These are phyloP conservation scores for Emericellopsis atlantica DNA, from an alignment of 2,329 filamentous ascomycete genomes.

Conservation along the genomic window DNA sequence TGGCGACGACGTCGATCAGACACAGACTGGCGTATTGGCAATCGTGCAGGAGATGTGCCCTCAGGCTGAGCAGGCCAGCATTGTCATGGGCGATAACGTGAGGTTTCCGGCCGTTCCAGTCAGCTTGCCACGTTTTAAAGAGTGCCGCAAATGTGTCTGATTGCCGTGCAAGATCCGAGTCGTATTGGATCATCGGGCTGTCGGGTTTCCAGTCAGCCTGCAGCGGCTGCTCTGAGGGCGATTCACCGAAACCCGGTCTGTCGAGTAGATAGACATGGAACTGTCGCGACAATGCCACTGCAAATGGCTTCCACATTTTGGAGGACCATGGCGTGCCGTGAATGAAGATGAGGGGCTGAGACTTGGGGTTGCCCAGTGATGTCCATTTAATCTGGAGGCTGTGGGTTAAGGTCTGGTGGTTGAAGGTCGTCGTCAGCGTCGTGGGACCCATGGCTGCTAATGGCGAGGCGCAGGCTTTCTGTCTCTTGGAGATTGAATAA, in stretches of 20 bases:
- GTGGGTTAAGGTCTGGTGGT: slow-evolving; percentile 13
- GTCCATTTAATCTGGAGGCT: slow-evolving; percentile 17
- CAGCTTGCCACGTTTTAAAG: slow-evolving; percentile 16
- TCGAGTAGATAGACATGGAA: slow-evolving; percentile 30
- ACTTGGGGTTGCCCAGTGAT: slow-evolving; percentile 14
- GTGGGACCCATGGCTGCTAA: slow-evolving; percentile 2
- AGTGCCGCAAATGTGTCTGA: slow-evolving; percentile 23
- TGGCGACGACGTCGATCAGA: slow-evolving; percentile 27
- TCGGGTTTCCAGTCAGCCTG: background rate
- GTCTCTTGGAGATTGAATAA: too few relatives aligned
- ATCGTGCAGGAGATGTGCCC: slow-evolving; percentile 21
- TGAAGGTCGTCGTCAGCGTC: slow-evolving; percentile 12
- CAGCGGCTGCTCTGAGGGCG: slow-evolving; percentile 12
- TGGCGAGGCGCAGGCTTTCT: too few relatives aligned
- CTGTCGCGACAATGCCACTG: slow-evolving; percentile 17
- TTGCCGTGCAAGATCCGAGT: slow-evolving; percentile 23
- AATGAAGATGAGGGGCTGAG: slow-evolving; percentile 25
- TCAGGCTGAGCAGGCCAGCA: slow-evolving; percentile 25
- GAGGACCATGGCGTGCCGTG: slow-evolving; percentile 36
- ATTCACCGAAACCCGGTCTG: slow-evolving; percentile 28
- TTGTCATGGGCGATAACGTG: slow-evolving; percentile 31
- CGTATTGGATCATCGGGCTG: slow-evolving; percentile 7
- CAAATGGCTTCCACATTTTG: slow-evolving; percentile 21
- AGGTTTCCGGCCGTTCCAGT: slow-evolving; percentile 12
- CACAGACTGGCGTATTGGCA: slow-evolving; percentile 23